Base-by-base conservation (phyloP, 116 monocot genomes). In the Posidonia oceanica region DNA sequence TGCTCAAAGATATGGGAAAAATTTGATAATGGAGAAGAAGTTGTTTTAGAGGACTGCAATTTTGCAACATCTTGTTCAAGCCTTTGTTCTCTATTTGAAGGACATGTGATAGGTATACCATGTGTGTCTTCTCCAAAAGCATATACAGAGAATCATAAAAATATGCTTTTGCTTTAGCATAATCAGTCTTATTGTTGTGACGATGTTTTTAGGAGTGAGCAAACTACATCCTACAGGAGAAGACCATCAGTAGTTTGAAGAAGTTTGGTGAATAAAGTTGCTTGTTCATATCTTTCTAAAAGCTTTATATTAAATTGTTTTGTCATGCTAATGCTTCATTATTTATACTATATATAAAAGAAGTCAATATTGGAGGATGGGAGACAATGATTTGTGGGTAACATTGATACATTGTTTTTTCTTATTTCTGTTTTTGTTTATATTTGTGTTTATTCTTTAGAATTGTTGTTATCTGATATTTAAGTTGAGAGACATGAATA, bases 61-160 rank as follows among this genome's bases (percentile, higher is more conserved):
- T 64, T 72, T 66, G 66, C 63, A 18, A 80, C 76, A 72, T 63
- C 72, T 64, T 90, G 90, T 70, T 78, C 74, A 22, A 72, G 72
- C 63, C 82, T 90, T n/a, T n/a, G n/a, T 66, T 77, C 80, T 79
- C 85, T 94, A 61, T 52, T 58, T 72, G 87, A 82, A 79, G 94
- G 84, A 3, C 76, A 86, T 82, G 74, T 85, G 37, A 80, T 80
- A 63, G 94, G 94, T 90, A 75, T 3, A 52, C 21, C 7, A 14
- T 39, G 38, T 64, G 29, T 29, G 53, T n/a, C 29, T 8, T 58
- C 37, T 38, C 16, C 6, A 36, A 69, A 36, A 69, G 8, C 40
- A 54, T 17, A 16, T 61, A 13, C 12, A 16, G 36, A 10, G 14
- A 14, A 15, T 36, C 36, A 4, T 12, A 10, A 29, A 18, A 29